phyloP scores from a whole-genome alignment of 2,329 filamentous ascomycete genomes.

The Penicillium sp. region DNA sequence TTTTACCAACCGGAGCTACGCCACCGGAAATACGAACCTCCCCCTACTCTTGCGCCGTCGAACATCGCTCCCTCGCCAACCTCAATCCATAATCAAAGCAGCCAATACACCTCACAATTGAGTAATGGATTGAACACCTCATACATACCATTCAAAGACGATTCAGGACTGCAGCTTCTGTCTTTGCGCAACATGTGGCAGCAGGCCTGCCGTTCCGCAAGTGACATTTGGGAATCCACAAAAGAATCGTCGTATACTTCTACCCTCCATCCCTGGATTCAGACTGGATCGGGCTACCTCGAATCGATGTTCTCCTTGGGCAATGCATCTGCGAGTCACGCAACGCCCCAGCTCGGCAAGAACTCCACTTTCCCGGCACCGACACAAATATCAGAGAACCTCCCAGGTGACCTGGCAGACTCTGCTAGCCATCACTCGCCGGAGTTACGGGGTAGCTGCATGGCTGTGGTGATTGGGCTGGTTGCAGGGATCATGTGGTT shows the following conservation, averaged over 20 bases:
- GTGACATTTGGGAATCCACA: constrained; percentile 10
- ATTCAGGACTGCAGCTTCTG: constrained; percentile 7
- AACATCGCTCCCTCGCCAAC: constrained; percentile 12
- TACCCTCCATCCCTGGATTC: constrained; percentile 2
- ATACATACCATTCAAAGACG: background rate
- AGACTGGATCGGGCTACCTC: constrained; percentile 1
- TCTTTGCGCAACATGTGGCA: constrained; percentile 25
- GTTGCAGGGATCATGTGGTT: constrained; percentile 38
- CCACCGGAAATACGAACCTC: constrained; percentile 5
- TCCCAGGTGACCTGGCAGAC: constrained; percentile 21
- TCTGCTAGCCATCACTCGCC: constrained; percentile 24
- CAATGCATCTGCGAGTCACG: background rate
- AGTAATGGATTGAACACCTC: constrained; percentile 6
- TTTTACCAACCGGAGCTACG: constrained; percentile 18
- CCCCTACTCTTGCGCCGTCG: constrained; percentile 7
- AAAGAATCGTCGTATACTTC: background rate
- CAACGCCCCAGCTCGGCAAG: background rate
- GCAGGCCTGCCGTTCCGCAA: constrained; percentile 29
- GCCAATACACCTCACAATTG: background rate
- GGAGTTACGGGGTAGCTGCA: constrained; percentile 33
- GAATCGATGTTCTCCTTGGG: constrained; percentile 2
- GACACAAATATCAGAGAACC: constrained; percentile 6
- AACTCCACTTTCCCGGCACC: background rate
- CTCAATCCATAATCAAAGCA: constrained; percentile 4
- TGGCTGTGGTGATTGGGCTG: constrained; percentile 36